Conservation (phyloP, 495 filamentous ascomycete genomes). For the Penicillium maclennaniae region DNA sequence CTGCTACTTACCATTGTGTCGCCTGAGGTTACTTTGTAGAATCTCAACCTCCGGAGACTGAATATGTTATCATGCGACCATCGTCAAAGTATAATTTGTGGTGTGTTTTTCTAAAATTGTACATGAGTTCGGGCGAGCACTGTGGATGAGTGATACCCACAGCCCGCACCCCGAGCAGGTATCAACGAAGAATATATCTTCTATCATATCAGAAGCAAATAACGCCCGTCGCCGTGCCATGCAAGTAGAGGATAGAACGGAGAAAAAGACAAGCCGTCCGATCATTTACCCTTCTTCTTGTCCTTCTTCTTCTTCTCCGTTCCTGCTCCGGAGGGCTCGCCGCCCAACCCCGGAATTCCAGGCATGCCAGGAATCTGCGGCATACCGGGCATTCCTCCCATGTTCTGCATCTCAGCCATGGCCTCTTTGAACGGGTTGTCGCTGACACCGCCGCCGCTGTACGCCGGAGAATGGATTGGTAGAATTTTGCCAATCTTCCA, state of each 20-base stretch:
- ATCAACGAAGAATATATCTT: conserved; percentile 18
- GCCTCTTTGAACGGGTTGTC: conserved; percentile 97
- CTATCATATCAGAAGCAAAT: conserved; percentile 14
- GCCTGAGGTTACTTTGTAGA: no score
- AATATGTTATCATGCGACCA: background rate
- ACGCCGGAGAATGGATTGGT: conserved; percentile 79
- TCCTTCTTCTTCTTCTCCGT: conserved; percentile 48
- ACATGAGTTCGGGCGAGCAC: conserved; percentile 6
- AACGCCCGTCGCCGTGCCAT: conserved; percentile 41
- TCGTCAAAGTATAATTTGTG: background rate
- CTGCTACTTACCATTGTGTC: no score
- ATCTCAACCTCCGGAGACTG: no score
- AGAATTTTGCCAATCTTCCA: conserved; percentile 87
- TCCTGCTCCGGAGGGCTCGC: conserved; percentile 34
- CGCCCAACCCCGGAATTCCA: conserved; percentile 32
- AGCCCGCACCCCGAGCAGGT: conserved; percentile 5
- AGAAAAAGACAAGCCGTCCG: conserved; percentile 1
- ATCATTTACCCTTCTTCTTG: conserved; percentile 47
- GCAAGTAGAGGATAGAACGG: conserved; percentile 22
- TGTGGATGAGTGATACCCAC: background rate
- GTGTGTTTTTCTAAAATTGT: conserved; percentile 6
- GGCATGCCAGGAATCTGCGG: conserved; percentile 43
- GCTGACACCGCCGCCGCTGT: conserved; percentile 90
- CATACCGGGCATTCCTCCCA: conserved; percentile 52
- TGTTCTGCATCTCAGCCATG: conserved; percentile 84